Conservation (phyloP, 2,329 filamentous ascomycete genomes). For the Hirsutella thompsonii region DNA sequence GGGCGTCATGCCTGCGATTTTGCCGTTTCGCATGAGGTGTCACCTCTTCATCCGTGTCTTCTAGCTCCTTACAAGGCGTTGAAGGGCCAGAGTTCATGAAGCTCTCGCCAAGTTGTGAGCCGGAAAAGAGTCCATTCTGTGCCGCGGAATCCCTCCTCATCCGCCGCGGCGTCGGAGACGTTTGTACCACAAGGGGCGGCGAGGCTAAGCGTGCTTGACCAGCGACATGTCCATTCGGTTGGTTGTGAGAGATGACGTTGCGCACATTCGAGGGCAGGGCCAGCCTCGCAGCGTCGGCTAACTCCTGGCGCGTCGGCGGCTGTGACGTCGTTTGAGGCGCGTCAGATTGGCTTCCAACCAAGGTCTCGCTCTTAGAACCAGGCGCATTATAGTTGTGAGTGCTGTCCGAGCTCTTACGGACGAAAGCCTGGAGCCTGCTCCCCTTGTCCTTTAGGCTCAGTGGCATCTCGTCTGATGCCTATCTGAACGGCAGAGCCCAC, state of each 20-base stretch:
- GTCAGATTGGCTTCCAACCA: constrained; percentile 9
- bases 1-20: neutral
- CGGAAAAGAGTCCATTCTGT: constrained; percentile 18
- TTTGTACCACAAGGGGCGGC: constrained; percentile 8
- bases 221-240: constrained; percentile 7
- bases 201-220: constrained; percentile 7
- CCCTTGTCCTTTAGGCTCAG: constrained; percentile 17
- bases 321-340: constrained; percentile 5
- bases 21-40: constrained; percentile 4
- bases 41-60: constrained; percentile 4
- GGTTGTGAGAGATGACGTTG: constrained; percentile 14
- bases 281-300: constrained; percentile 21
- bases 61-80: constrained; percentile 20
- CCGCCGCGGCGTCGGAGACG: constrained; percentile 8
- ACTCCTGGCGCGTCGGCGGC: constrained; percentile 13
- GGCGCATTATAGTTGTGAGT: constrained; percentile 10
- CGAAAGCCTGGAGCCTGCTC: constrained; percentile 18
- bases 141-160: constrained; percentile 6
- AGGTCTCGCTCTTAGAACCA: constrained; percentile 6
- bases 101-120: constrained; percentile 24
- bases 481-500: neutral
- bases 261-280: constrained; percentile 19
- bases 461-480: constrained; percentile 10
- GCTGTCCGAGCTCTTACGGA: constrained; percentile 12
- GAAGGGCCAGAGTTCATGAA: constrained; percentile 26